phyloP scores from a whole-genome alignment of 2,329 filamentous ascomycete species.

The Cyphellophora attinorum region DNA sequence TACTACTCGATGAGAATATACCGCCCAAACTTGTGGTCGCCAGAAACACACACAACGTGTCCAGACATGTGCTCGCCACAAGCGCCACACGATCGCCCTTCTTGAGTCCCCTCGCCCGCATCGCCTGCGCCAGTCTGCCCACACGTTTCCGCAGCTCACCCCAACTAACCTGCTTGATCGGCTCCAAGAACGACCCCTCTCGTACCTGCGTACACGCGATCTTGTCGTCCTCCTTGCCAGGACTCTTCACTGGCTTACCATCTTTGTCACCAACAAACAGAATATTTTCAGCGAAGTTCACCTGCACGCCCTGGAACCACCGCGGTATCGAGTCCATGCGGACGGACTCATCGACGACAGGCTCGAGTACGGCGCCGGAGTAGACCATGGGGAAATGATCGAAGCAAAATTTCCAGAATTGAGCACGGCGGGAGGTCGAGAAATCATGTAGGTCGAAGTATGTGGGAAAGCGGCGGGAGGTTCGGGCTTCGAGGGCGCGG shows the following conservation, averaged over 20 bases:
- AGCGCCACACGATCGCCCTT: constrained; percentile 68
- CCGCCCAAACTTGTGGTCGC: constrained; percentile 62
- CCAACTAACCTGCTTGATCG: constrained; percentile 52
- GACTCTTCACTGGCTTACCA: constrained; percentile 32
- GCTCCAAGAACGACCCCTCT: constrained; percentile 24
- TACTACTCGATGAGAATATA: constrained; percentile 66
- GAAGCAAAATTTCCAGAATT: constrained; percentile 60
- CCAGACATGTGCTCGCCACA: constrained; percentile 64
- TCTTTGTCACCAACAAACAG: constrained; percentile 41
- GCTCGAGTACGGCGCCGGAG: constrained; percentile 38
- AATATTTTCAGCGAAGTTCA: constrained; percentile 76
- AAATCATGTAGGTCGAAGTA: constrained; percentile 63
- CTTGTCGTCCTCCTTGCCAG: constrained; percentile 60
- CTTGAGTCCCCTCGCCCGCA: constrained; percentile 55
- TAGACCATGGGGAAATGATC: constrained; percentile 52
- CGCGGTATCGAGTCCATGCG: constrained; percentile 61
- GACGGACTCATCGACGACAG: constrained; percentile 58
- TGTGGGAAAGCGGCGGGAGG: constrained; percentile 32
- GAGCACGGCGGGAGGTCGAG: constrained; percentile 51
- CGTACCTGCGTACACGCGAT: constrained; percentile 60
- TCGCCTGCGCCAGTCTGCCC: constrained; percentile 52
- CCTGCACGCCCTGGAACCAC: constrained; percentile 65
- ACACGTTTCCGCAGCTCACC: constrained; percentile 52
- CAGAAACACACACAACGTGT: constrained; percentile 63
- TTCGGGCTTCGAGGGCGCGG: constrained; percentile 22